phyloP scores from a whole-genome alignment of 108 stramenopile genomes.

The Fragilaria radians region DNA sequence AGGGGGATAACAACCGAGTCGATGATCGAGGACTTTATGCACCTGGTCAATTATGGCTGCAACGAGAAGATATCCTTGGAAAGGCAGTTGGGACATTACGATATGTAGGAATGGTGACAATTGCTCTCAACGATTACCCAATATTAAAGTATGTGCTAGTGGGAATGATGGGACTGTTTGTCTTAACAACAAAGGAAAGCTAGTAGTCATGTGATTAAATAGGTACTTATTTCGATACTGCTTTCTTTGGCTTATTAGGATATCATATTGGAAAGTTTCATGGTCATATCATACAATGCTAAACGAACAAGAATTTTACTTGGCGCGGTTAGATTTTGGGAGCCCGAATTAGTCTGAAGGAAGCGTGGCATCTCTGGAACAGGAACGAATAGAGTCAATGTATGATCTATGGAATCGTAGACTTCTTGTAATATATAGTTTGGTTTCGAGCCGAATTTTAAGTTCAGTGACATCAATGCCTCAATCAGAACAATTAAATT shows the following conservation, averaged over 20 bases:
- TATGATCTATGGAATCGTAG: background rate
- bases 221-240: background rate
- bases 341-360: background rate
- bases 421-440: background rate
- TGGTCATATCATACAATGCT: background rate
- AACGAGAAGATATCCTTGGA: conserved; percentile 96
- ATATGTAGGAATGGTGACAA: conserved; percentile 99
- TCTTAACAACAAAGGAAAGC: conserved; percentile 97
- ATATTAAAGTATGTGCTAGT: conserved; percentile 96
- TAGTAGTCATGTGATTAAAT: conserved; percentile 24
- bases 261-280: background rate
- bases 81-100: conserved; percentile 92
- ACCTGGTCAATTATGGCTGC: conserved; percentile 98
- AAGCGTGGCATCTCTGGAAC: background rate
- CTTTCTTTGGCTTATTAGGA: background rate
- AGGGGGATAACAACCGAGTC: conserved; percentile 99
- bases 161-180: conserved; percentile 98
- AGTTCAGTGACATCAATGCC: background rate
- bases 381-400: background rate
- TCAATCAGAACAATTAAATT: conserved; percentile 5
- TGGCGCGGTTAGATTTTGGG: background rate
- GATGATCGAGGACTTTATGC: conserved; percentile 99
- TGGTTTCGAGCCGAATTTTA: background rate
- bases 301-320: background rate
- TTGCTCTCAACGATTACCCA: conserved; percentile 99